Base-by-base conservation (phyloP, 2,329 filamentous ascomycete species). In the Zalaria sp. region DNA sequence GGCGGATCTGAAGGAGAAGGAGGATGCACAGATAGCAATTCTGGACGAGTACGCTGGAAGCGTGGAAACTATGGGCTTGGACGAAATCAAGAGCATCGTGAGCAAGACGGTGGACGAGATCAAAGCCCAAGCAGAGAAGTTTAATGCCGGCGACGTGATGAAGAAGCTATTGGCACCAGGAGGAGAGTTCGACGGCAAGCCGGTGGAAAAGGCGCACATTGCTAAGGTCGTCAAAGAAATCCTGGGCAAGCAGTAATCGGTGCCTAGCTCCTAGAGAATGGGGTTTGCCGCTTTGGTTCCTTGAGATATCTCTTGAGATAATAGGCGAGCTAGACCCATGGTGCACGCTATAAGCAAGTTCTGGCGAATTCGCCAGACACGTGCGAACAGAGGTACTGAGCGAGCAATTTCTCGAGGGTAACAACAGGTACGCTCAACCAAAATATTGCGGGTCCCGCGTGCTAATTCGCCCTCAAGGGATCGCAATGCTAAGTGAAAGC, bases 1-100 rank as follows among this genome's bases (percentile, higher is more conserved):
- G 34, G 63, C 72, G 25, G 84, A 89, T 56, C 62, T 89, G 31
- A 79, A 73, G 0, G 73, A 77, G 43, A 83, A 82, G 63, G 83
- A 89, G 64, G 65, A 75, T 46, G 65, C 63, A 7, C 81, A 88
- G 61, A 63, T 81, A 38, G 61, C 61, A 28, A 69, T 89, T 2
- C 55, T 87, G 52, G 68, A 79, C 34, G 77, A 77, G 51, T 86
- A 85, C 58, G 65, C 75, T 3, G 66, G 68, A 5, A 65, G 63
- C 46, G 71, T 85, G 8, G 65, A 77, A 58, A 70, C 68, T 8
- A 52, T 85, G 41, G 60, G 65, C 2, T 67, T 72, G 46, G 73
- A 72, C 4, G 72, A 84, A 56, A 63, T 88, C 18, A 65, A 65
- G 53, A 57, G 56, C 3, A 52, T 75, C 7, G 71, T 83, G 11